phyloP scores from a whole-genome alignment of 164 flowering plant genomes.

The Magnolia officinalis region DNA sequence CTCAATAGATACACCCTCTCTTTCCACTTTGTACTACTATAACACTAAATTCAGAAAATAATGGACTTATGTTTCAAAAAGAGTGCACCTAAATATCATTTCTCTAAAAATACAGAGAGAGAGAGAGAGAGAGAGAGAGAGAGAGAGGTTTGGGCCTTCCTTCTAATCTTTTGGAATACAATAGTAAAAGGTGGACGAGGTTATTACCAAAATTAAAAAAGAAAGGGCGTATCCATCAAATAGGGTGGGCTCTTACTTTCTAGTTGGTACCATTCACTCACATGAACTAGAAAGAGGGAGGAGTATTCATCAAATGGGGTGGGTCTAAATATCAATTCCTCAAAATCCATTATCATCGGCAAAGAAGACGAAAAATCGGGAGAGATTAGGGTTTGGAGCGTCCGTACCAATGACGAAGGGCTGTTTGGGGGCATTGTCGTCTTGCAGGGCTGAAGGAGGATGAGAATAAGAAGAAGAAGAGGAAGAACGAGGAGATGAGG shows the following conservation, averaged over 20 bases:
- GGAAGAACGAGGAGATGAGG: conserved; percentile 30
- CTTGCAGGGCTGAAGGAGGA: conserved; percentile 7
- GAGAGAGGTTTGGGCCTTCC: neutral
- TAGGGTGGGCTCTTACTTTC: no score
- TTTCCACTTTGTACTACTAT: no score
- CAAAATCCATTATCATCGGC: neutral
- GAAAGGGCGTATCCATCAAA: neutral
- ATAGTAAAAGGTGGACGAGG: neutral
- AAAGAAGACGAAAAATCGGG: neutral
- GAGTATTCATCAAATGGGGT: neutral
- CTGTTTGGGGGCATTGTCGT: conserved; percentile 38
- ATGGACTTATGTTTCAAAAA: neutral
- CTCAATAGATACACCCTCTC: no score
- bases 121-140: no score
- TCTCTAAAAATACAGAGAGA: neutral
- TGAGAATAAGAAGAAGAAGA: conserved; percentile 20
- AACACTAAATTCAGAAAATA: no score
- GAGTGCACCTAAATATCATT: neutral
- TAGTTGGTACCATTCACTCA: no score
- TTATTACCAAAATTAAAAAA: neutral
- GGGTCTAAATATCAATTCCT: neutral
- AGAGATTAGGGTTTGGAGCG: neutral
- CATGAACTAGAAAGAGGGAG: no score
- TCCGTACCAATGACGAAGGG: conserved; percentile 84
- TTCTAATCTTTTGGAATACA: neutral